Conservation (phyloP, 2,329 filamentous ascomycete species). For the Xylaria sp. region DNA sequence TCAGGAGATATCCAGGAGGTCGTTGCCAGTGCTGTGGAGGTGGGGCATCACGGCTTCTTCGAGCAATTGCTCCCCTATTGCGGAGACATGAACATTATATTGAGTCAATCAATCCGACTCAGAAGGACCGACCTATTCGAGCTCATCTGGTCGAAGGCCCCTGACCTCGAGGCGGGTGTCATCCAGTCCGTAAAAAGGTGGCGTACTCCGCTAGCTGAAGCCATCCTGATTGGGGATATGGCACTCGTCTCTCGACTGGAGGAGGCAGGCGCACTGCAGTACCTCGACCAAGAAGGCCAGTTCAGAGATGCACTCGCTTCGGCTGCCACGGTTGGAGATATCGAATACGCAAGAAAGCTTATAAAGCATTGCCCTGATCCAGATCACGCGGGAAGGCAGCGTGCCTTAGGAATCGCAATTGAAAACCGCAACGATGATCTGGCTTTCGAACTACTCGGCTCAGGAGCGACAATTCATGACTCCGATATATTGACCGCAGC, state of each 20-base stretch:
- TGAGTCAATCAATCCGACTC: not conserved
- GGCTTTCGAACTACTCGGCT: not conserved
- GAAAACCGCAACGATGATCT: not conserved
- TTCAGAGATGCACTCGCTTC: not conserved
- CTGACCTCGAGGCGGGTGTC: not conserved
- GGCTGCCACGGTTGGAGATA: not conserved
- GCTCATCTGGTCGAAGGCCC: not conserved
- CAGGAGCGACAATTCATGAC: not conserved
- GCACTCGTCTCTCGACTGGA: constrained; percentile 1
- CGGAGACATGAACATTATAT: not conserved
- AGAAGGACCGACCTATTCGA: not conserved
- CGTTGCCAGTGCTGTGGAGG: not conserved
- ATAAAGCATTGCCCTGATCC: not conserved
- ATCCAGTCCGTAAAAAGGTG: not conserved
- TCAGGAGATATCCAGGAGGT: not conserved
- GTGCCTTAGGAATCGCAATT: not conserved
- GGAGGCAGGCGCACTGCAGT: not conserved
- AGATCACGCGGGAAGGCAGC: too few species aligned
- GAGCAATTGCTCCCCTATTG: not conserved
- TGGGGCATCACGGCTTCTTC: not conserved
- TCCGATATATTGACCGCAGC: not conserved
- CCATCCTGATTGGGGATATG: not conserved
- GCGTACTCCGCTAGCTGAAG: not conserved
- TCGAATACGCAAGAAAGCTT: not conserved
- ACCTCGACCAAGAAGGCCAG: not conserved